These are phyloP conservation scores for Fusarium tanahbumbuense DNA, from an alignment of 2,329 filamentous ascomycete species.

Conservation along the genomic window DNA sequence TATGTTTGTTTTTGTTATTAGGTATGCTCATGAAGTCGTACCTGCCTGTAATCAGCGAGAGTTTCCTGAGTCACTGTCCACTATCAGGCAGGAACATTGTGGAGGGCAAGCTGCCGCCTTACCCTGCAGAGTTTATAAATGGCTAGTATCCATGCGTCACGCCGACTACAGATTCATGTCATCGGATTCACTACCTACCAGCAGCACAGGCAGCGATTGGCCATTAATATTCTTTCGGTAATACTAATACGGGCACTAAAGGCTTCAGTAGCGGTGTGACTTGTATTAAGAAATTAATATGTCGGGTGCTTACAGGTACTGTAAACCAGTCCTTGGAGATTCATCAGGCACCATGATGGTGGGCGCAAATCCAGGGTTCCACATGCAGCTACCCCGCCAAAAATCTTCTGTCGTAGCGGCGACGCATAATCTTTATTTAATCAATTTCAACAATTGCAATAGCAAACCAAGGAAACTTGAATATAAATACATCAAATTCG, in stretches of 20 bases:
- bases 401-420: conserved; percentile 13
- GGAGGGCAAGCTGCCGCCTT: conserved; percentile 13
- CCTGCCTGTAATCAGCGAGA: background rate
- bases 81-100: conserved; percentile 14
- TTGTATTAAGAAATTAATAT: background rate
- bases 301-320: background rate
- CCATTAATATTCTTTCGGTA: background rate
- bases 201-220: background rate
- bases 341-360: conserved; percentile 1
- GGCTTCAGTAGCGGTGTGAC: background rate
- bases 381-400: conserved; percentile 36
- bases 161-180: background rate
- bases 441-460: background rate
- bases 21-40: background rate
- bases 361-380: conserved; percentile 3
- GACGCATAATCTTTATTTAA: background rate
- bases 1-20: background rate
- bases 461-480: background rate
- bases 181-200: background rate
- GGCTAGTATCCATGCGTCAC: conserved; percentile 15
- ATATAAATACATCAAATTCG: background rate
- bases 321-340: background rate
- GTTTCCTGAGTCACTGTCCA: conserved; percentile 19
- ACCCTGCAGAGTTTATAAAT: conserved; percentile 21
- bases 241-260: background rate